These are phyloP conservation scores for Penicillium expansum DNA, from an alignment of 2,329 filamentous ascomycete species.

Conservation along the genomic window DNA sequence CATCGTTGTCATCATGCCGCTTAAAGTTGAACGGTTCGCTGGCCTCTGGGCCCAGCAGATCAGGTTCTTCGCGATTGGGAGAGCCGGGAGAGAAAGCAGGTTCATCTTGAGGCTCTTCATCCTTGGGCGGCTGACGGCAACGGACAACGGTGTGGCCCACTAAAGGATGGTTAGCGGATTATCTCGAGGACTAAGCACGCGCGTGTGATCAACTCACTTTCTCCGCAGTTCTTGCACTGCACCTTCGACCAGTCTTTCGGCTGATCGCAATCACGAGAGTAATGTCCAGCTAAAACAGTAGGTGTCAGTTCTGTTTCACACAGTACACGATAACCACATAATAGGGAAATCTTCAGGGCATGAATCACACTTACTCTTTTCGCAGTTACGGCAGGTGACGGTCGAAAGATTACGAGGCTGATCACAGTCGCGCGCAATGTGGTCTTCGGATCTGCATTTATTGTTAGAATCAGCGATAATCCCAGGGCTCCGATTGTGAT, in stretches of 20 bases:
- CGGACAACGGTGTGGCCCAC: slow-evolving; percentile 45
- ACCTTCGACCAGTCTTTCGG: slow-evolving; percentile 46
- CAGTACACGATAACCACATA: neutral
- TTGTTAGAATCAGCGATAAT: slow-evolving; percentile 14
- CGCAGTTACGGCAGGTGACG: slow-evolving; percentile 48
- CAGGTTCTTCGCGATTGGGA: neutral
- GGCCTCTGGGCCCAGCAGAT: neutral
- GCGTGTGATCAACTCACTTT: slow-evolving; percentile 34
- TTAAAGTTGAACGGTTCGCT: neutral
- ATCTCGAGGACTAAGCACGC: neutral
- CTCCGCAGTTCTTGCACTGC: slow-evolving; percentile 46
- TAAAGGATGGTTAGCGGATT: slow-evolving; percentile 21
- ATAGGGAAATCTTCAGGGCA: neutral
- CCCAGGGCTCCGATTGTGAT: neutral
- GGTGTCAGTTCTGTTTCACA: slow-evolving; percentile 8
- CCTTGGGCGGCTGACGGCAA: slow-evolving; percentile 34
- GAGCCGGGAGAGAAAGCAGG: neutral
- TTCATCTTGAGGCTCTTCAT: neutral
- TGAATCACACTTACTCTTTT: slow-evolving; percentile 33
- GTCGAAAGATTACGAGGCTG: slow-evolving; percentile 41
- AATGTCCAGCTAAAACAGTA: slow-evolving; percentile 38
- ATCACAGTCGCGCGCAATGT: slow-evolving; percentile 45
- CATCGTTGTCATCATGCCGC: neutral
- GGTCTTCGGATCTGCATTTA: slow-evolving; percentile 40
- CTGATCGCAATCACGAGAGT: slow-evolving; percentile 44